A percentile compares a stretch with the other conserved stretches of the same genome.
Conservation (phyloP, 805 yeast species). For the Saccharomycopsis selenospora region DNA sequence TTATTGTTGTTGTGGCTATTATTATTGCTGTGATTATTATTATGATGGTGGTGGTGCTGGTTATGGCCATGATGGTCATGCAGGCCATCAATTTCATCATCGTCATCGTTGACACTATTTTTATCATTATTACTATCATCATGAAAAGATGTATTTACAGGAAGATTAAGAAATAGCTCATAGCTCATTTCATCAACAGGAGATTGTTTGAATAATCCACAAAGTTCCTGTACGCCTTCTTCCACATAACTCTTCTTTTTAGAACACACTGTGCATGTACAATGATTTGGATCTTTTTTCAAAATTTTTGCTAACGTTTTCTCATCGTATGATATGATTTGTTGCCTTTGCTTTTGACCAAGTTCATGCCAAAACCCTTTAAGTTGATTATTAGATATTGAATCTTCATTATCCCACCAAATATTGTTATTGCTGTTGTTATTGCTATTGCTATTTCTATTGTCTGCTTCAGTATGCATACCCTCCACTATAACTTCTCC, state of each 20-base stretch:
- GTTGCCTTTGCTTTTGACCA: not conserved
- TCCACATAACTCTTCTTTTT: slow-evolving; percentile 1
- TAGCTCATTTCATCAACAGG: not conserved
- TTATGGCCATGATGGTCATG: not conserved
- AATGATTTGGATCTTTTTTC: not conserved
- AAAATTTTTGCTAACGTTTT: not conserved
- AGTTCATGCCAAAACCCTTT: not conserved
- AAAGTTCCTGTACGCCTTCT: slow-evolving; percentile 1
- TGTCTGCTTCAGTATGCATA: slow-evolving; percentile 4
- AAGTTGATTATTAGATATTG: not conserved
- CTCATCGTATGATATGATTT: not conserved
- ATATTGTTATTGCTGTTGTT: slow-evolving; percentile 1
- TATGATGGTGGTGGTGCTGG: slow-evolving; percentile 6
- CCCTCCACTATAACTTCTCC: slow-evolving; percentile 20
- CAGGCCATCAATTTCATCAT: no score
- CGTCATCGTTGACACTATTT: not conserved
- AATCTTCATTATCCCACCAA: slow-evolving; percentile 3
- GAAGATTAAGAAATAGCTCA: not conserved
- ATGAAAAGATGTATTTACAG: not conserved
- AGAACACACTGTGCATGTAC: not conserved
- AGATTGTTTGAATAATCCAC: not conserved
- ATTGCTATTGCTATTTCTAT: not conserved
- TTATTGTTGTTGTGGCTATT: not conserved
- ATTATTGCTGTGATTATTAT: not conserved
- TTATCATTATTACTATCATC: not conserved